Base-by-base conservation (phyloP, 345 rosid species). In the Pseudoturritis turrita region DNA sequence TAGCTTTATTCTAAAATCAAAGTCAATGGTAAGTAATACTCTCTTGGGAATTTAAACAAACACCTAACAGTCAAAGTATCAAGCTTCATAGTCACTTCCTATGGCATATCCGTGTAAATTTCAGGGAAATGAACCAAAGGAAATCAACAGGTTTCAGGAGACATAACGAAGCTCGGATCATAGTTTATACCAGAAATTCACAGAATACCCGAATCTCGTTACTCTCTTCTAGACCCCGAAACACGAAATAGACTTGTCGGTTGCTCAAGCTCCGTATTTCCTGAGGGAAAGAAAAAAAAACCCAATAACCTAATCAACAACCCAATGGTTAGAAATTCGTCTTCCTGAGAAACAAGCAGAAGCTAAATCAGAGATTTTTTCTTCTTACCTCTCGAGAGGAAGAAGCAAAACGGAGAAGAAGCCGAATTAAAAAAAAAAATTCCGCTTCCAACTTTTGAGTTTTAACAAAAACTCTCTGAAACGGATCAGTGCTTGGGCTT, bases 1-100 rank as follows among this genome's bases (percentile, higher is more conserved):
- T 7, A 36, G 49, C 43, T 54, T 35, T 73, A 9, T 10, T 3
- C 41, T 22, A 33, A 40, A 58, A 31, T 12, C 5, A 43, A 52
- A 43, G 28, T 31, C n/a, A 9, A 25, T 31, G 13, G 3, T 29
- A 29, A 52, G 22, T 3, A 63, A 21, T 0, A 25, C 41, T 56
- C 72, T 65, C 60, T 37, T 14, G 72, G 77, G 53, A 47, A 65
- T 65, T 65, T 37, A 47, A 57, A 56, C 66, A 39, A 73, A 65
- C 72, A 73, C 7, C 45, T 58, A 66, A 47, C 19, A 28, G 59
- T 29, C 71, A 56, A 35, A 25, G 33, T 31, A 53, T 41, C 10
- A 37, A 52, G 39, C 45, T 47, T 37, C 47, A 44, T 52, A 62
- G 14, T 52, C n/a, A 62, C 11, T 31, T 41, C 15, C 6, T n/a